Evolutionary conservation across 2,329 filamentous ascomycete genomes (phyloP).

Genomic region (Aureobasidium sp.): DNA sequence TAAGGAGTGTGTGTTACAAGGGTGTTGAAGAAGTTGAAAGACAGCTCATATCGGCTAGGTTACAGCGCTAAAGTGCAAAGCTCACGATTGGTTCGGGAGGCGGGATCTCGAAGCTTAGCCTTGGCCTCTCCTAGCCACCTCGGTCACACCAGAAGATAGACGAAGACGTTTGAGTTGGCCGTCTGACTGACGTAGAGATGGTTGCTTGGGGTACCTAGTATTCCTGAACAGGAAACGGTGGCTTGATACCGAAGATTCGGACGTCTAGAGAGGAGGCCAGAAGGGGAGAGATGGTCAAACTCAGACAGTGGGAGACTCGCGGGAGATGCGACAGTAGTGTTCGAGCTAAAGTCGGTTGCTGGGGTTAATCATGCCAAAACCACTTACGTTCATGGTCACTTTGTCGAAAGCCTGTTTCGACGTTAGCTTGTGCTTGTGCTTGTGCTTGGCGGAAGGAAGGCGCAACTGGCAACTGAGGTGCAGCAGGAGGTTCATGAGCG

Average conservation of each 20-base stretch:
- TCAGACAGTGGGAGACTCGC: no score
- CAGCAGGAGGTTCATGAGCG: background rate
- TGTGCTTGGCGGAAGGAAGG: background rate
- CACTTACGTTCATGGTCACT: background rate
- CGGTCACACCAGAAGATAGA: background rate
- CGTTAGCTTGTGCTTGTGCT: background rate
- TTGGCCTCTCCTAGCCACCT: background rate
- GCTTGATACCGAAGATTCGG: background rate
- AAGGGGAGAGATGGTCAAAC: background rate
- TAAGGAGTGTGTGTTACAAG: background rate
- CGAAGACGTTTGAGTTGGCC: background rate
- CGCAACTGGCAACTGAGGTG: no score
- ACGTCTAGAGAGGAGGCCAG: background rate
- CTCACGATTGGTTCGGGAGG: background rate
- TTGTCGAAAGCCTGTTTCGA: constrained; percentile 1
- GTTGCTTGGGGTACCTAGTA: background rate
- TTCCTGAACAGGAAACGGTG: background rate
- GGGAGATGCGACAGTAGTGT: background rate
- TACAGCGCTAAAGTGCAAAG: background rate
- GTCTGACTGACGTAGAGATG: background rate
- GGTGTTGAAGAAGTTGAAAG: background rate
- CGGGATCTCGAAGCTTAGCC: background rate
- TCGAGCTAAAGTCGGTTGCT: background rate
- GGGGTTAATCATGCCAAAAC: background rate
- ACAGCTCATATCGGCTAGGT: no score